Evolutionary conservation across 2,329 filamentous ascomycete genomes (phyloP), one percentile per base, ranked within the genome.

Genomic region (Dactylellina haptotyla): DNA sequence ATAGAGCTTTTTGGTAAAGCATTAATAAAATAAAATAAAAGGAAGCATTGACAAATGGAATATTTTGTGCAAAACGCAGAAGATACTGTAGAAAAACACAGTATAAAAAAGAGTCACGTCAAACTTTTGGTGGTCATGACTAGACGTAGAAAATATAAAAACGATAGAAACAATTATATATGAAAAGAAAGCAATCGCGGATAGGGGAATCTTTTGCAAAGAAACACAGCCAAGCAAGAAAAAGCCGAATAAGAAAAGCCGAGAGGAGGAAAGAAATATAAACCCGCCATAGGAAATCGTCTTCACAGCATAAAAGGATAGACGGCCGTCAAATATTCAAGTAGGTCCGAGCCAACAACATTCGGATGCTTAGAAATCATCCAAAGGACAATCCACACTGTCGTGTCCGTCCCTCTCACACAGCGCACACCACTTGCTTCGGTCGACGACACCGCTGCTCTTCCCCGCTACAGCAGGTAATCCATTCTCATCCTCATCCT

Each of bases 391-490:
- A 81, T 96, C 92, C 74, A 96, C 93, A 79, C 94, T 97, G 81
- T 97, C 91, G 80, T 99, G 95, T 12, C 95, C 95, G 79, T 99
- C 95, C 75, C 92, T 88, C 84, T 99, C 95, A 80, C 95, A 99
- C 46, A 98, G 84, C 14, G 95, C 95, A 81, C 95, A 99, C 95
- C 95, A 99, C 82, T 97, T 97, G 75, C 89, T 87, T 62, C 89
- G 87, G 78, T 98, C 92, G 76, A 94, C 85, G 50, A 91, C 83
- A 0, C 90, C 90, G 63, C 88, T 92, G 76, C 89, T 87, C 82
- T 92, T 94, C 58, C 91, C 91, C 3, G 91, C 89, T 23, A 92
- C 86, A 1, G 91, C 89, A 2, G 70, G 56, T 41, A 67, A 1
- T 87, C 88, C 59, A 84, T 85, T 59, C 89, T 87, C 83, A 88